A percentile compares a stretch with the other conserved stretches of the same genome.
phyloP scores from a whole-genome alignment of 2,329 filamentous ascomycete genomes.

The Beauveria sp. region DNA sequence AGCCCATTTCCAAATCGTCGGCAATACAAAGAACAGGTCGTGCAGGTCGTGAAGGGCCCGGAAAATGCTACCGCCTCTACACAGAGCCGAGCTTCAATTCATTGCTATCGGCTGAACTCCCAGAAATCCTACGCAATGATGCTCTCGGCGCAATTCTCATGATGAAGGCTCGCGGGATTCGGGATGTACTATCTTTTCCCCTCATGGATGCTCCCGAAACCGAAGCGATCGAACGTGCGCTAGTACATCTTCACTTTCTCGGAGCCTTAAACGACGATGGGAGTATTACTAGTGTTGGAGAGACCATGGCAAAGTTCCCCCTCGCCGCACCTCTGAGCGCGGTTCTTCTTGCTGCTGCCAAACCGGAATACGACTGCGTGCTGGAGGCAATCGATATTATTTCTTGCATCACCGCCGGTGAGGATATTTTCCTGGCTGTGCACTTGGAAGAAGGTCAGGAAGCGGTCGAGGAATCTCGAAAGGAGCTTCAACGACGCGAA shows the following conservation, averaged over 20 bases:
- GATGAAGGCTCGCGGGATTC: constrained; percentile 86
- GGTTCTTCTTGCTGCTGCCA: constrained; percentile 72
- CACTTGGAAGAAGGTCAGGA: constrained; percentile 50
- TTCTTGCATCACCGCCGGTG: constrained; percentile 53
- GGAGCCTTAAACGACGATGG: constrained; percentile 67
- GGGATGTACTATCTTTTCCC: constrained; percentile 75
- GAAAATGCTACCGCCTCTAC: constrained; percentile 85
- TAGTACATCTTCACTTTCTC: constrained; percentile 72
- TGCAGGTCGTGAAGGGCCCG: constrained; percentile 84
- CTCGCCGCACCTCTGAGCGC: constrained; percentile 74
- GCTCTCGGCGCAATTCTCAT: constrained; percentile 78
- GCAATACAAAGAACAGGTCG: constrained; percentile 87
- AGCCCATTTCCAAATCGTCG: constrained; percentile 87
- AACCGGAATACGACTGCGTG: constrained; percentile 63
- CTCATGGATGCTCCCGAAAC: constrained; percentile 74
- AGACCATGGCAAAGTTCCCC: constrained; percentile 74
- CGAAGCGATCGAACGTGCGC: constrained; percentile 72
- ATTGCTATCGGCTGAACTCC: constrained; percentile 66
- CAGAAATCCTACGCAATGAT: constrained; percentile 88
- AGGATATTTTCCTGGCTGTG: constrained; percentile 54
- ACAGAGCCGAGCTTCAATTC: constrained; percentile 67
- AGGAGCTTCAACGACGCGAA: constrained; percentile 52
- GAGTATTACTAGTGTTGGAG: constrained; percentile 64
- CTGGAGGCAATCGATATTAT: constrained; percentile 81
- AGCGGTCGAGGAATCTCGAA: constrained; percentile 44